Evolutionary conservation across 495 filamentous ascomycete genomes (phyloP), one percentile per base, ranked within the genome.

Genomic region (Penicillium cataractarum): DNA sequence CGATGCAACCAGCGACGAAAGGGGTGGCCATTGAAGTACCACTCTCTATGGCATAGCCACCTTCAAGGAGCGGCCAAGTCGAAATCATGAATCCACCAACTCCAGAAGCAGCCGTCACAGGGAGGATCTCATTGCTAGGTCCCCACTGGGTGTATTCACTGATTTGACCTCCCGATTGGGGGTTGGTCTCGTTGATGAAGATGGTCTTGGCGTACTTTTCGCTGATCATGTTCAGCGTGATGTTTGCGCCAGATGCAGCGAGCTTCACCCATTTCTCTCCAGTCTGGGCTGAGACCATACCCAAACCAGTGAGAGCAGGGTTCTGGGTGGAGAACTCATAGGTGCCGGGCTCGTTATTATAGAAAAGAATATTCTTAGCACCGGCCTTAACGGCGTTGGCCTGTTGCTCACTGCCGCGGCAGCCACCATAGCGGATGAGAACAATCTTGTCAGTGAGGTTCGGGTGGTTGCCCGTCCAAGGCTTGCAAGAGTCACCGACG

Each of bases 21-120:
- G 84, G 83, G 21, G 78, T 70, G 3, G 84, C 78, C 85, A 87
- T 87, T 27, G 81, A 84, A 0, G 84, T 86, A 58, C 84, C 84
- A 32, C 72, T 78, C n/a, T 82, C 60, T 9, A 78, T 17, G 24
- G 46, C 46, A 7, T 50, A 50, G 46, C 24, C 15, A 13, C 46
- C 46, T 24, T 29, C 46, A 13, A 7, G 24, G 12, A 50, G 10
- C 6, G 46, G 46, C 46, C 46, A 50, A 8, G 46, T 50, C 24
- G 84, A 82, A 54, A 86, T 69, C 63, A 87, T 87, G 55, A 76
- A 75, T 19, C 84, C 84, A 48, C 85, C 85, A 1, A 82, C 82
- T 2, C 81, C 76, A 15, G 78, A 75, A 59, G 85, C 72, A 65
- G 85, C 80, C 0, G 85, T 80, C 68, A 85, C 83, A 22, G 84